Percentiles rank a stretch among this genome's conserved stretches.
These are phyloP conservation scores for Pythium brachiatum DNA, from an alignment of 352 stramenopile species.

Conservation along the genomic window DNA sequence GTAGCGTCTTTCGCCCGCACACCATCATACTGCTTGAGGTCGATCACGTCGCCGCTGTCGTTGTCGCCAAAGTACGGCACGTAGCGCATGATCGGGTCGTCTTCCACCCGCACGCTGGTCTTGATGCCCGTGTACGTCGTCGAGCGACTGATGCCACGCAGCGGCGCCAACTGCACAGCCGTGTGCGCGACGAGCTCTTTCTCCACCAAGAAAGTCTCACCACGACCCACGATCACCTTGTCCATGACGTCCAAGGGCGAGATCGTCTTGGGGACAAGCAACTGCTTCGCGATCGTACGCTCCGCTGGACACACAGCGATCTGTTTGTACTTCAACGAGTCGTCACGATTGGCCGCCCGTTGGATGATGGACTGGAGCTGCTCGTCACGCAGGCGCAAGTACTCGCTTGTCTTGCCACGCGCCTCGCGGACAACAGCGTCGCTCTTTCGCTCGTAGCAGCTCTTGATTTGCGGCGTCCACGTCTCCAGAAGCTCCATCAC, in stretches of 20 bases:
- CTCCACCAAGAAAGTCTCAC: slow-evolving; percentile 25
- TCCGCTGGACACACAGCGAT: slow-evolving; percentile 13
- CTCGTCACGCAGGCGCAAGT: slow-evolving; percentile 17
- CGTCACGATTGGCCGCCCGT: not conserved
- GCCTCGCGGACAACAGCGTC: slow-evolving; percentile 44
- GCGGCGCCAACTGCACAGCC: slow-evolving; percentile 8
- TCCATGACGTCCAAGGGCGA: slow-evolving; percentile 14
- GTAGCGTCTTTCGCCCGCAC: slow-evolving; percentile 26
- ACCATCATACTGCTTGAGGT: slow-evolving; percentile 65
- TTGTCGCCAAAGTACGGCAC: slow-evolving; percentile 93
- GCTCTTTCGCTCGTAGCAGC: slow-evolving; percentile 52
- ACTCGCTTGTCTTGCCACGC: slow-evolving; percentile 27
- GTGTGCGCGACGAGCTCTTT: slow-evolving; percentile 17
- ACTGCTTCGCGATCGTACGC: slow-evolving; percentile 16
- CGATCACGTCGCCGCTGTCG: slow-evolving; percentile 76
- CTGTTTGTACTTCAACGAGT: slow-evolving; percentile 1
- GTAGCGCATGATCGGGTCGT: slow-evolving; percentile 87
- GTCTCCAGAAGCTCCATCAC: slow-evolving; percentile 41
- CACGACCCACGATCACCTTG: slow-evolving; percentile 19
- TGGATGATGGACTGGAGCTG: slow-evolving; percentile 5
- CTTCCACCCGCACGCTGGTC: slow-evolving; percentile 72
- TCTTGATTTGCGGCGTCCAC: slow-evolving; percentile 43
- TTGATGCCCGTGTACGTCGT: slow-evolving; percentile 70
- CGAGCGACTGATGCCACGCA: slow-evolving; percentile 60
- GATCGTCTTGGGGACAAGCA: slow-evolving; percentile 1